Percentiles rank a stretch among this genome's conserved stretches.
phyloP scores from a whole-genome alignment of 169 alveolate genomes.

The Plasmodium cynomolgi region DNA sequence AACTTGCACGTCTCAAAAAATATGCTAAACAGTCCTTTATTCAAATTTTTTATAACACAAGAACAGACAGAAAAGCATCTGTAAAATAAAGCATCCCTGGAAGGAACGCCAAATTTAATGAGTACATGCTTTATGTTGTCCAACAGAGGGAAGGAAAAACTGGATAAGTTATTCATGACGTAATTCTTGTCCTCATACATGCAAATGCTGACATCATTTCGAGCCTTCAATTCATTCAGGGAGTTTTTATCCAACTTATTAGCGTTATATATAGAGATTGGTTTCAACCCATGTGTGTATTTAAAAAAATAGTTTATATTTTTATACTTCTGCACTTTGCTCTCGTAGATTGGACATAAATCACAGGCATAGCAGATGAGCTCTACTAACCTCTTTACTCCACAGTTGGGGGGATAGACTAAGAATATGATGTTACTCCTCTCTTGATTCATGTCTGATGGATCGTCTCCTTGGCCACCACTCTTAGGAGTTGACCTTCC shows the following conservation, averaged over 20 bases:
- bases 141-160: not conserved
- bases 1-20: slow-evolving; percentile 29
- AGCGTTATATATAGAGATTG: slow-evolving; percentile 65
- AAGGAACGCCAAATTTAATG: slow-evolving; percentile 39
- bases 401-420: slow-evolving; percentile 61
- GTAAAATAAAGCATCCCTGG: slow-evolving; percentile 17
- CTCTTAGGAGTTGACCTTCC: not conserved
- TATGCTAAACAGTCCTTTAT: slow-evolving; percentile 11
- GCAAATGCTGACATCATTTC: slow-evolving; percentile 48
- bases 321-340: slow-evolving; percentile 60
- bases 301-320: slow-evolving; percentile 59
- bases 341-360: slow-evolving; percentile 54
- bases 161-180: slow-evolving; percentile 2
- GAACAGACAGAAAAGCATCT: slow-evolving; percentile 49
- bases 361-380: slow-evolving; percentile 59
- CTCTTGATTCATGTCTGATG: not conserved
- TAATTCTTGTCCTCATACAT: slow-evolving; percentile 56
- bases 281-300: slow-evolving; percentile 64
- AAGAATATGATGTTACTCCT: slow-evolving; percentile 22
- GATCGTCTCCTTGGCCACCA: not conserved
- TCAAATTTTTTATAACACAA: slow-evolving; percentile 28
- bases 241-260: slow-evolving; percentile 33
- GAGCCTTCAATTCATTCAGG: slow-evolving; percentile 7
- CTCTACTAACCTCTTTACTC: slow-evolving; percentile 45
- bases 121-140: slow-evolving; percentile 43